Evolutionary conservation across 2,329 filamentous ascomycete species (phyloP).

Genomic region (Ciborinia camelliae): DNA sequence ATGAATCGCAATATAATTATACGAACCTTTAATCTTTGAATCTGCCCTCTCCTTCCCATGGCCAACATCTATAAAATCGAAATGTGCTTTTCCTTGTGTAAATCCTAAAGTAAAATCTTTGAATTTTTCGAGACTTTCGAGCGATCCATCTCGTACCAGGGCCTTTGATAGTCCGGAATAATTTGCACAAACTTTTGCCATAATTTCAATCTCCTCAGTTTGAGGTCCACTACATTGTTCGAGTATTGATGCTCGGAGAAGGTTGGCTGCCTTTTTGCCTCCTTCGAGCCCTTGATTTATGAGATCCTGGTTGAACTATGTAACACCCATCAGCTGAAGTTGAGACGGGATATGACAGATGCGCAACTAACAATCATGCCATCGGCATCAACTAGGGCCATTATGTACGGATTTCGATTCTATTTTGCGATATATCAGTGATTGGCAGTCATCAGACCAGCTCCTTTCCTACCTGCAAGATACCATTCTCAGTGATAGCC

Average conservation of each 20-base stretch:
- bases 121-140: slow-evolving; percentile 46
- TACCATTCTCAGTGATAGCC: slow-evolving; percentile 42
- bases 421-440: slow-evolving; percentile 20
- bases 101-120: slow-evolving; percentile 59
- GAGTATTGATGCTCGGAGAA: slow-evolving; percentile 48
- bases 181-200: slow-evolving; percentile 56
- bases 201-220: slow-evolving; percentile 49
- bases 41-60: slow-evolving; percentile 56
- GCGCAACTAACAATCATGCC: slow-evolving; percentile 51
- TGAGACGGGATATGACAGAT: slow-evolving; percentile 22
- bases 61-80: slow-evolving; percentile 64
- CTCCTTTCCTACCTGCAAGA: slow-evolving; percentile 45
- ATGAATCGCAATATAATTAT: neutral
- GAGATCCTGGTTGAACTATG: slow-evolving; percentile 55
- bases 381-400: slow-evolving; percentile 61
- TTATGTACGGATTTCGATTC: slow-evolving; percentile 54
- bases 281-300: slow-evolving; percentile 50
- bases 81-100: slow-evolving; percentile 55
- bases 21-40: slow-evolving; percentile 57
- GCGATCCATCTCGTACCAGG: slow-evolving; percentile 47
- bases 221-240: slow-evolving; percentile 44
- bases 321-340: slow-evolving; percentile 21
- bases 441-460: neutral
- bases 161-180: slow-evolving; percentile 49
- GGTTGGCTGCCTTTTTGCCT: slow-evolving; percentile 41